Evolutionary conservation across 2,329 filamentous ascomycete genomes (phyloP).

Genomic region (Alternaria sp.): DNA sequence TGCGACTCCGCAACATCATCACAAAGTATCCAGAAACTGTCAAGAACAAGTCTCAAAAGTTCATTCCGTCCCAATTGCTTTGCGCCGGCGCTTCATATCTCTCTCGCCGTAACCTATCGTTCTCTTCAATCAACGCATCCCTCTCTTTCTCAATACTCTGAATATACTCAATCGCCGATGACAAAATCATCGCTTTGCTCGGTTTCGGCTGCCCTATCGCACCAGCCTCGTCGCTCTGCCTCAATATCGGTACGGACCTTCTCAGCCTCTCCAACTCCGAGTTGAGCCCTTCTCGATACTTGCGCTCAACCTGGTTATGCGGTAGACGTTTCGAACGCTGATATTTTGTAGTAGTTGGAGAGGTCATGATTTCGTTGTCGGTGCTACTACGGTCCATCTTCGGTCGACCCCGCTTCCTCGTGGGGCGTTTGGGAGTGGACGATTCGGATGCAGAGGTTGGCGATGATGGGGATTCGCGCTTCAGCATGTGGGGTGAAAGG

Average conservation of each 20-base stretch:
- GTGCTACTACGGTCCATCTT: slow-evolving; percentile 36
- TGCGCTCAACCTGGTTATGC: slow-evolving; percentile 48
- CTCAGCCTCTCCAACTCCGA: slow-evolving; percentile 42
- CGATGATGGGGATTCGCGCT: slow-evolving; percentile 41
- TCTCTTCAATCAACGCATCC: slow-evolving; percentile 37
- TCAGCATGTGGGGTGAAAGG: slow-evolving; percentile 40
- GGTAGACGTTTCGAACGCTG: slow-evolving; percentile 38
- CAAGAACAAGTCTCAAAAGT: background rate
- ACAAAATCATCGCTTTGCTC: slow-evolving; percentile 46
- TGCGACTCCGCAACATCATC: background rate
- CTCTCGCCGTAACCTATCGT: slow-evolving; percentile 32
- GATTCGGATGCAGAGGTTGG: slow-evolving; percentile 30
- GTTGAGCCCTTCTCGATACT: slow-evolving; percentile 43
- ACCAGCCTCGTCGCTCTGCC: slow-evolving; percentile 38
- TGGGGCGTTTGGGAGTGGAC: slow-evolving; percentile 36
- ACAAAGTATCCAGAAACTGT: background rate
- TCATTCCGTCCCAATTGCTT: slow-evolving; percentile 3
- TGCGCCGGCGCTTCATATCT: slow-evolving; percentile 3
- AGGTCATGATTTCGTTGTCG: slow-evolving; percentile 21
- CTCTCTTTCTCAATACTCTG: slow-evolving; percentile 40
- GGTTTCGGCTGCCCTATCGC: slow-evolving; percentile 42
- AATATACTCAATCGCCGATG: slow-evolving; percentile 47
- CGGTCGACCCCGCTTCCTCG: slow-evolving; percentile 45
- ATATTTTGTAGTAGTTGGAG: slow-evolving; percentile 20
- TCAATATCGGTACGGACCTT: slow-evolving; percentile 40